These are phyloP conservation scores for Hymenoscyphus repandus DNA, from an alignment of 2,329 filamentous ascomycete species.

Conservation along the genomic window DNA sequence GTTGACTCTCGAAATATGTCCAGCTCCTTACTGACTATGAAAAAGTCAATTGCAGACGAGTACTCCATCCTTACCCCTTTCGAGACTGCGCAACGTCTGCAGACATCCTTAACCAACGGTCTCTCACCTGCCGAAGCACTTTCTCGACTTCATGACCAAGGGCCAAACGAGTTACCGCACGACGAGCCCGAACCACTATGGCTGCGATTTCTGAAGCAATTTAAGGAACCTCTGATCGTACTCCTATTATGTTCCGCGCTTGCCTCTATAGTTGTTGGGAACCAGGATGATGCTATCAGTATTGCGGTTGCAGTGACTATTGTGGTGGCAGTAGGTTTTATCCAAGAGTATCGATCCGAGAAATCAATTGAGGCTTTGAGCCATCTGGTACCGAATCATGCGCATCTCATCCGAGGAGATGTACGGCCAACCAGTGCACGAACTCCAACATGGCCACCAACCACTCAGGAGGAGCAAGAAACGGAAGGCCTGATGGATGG, in stretches of 20 bases:
- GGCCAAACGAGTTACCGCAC: slow-evolving; percentile 90
- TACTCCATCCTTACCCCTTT: slow-evolving; percentile 65
- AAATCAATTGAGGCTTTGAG: slow-evolving; percentile 95
- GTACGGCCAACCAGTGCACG: slow-evolving; percentile 17
- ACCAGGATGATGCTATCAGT: slow-evolving; percentile 90
- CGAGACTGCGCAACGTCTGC: slow-evolving; percentile 71
- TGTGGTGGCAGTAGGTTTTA: slow-evolving; percentile 90
- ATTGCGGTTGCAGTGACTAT: slow-evolving; percentile 96
- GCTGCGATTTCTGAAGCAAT: slow-evolving; percentile 93
- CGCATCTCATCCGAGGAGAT: slow-evolving; percentile 73
- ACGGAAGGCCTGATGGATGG: slow-evolving; percentile 21
- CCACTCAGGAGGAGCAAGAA: slow-evolving; percentile 23
- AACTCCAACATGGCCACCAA: slow-evolving; percentile 44
- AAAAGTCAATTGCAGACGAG: slow-evolving; percentile 45
- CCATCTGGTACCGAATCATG: slow-evolving; percentile 89
- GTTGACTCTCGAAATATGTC: not conserved
- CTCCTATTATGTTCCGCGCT: slow-evolving; percentile 84
- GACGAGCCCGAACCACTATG: slow-evolving; percentile 91
- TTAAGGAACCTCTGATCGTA: slow-evolving; percentile 90
- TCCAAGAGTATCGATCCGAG: slow-evolving; percentile 96
- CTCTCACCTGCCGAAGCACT: slow-evolving; percentile 77
- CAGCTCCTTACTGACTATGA: not conserved
- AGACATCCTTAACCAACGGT: slow-evolving; percentile 78
- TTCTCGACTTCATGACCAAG: slow-evolving; percentile 71
- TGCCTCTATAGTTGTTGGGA: slow-evolving; percentile 85